Evolutionary conservation across 2,329 filamentous ascomycete genomes (phyloP), one percentile per base, ranked within the genome.

Genomic region (Ophiostoma populinum): DNA sequence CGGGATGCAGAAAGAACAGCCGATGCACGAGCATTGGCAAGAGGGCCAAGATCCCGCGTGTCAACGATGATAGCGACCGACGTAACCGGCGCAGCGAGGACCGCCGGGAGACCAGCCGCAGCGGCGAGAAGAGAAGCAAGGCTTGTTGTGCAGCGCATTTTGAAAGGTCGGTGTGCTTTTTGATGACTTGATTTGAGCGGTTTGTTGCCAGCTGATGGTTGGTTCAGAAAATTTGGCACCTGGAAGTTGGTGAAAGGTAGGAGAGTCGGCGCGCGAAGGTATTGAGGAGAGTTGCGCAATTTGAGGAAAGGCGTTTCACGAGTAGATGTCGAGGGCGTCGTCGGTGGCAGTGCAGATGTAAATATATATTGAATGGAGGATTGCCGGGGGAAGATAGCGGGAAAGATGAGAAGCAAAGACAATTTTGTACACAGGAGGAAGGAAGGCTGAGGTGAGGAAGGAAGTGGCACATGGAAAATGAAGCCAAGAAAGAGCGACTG

Each of bases 1-100:
- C 43, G 38, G 8, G 38, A 38, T 5, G 37, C 32, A 2, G 36
- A 24, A 10, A 45, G 33, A 1, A 43, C 43, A 15, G 11, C 38
- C 5, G 36, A 42, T 1, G 38, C 38, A 7, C 25, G 12, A 6
- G 11, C 38, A 3, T 35, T 41, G 2, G 38, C 38, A 7, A 26
- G 12, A 6, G 26, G 20, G 8, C 22, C 21, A 9, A 11, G 22
- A 5, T 39, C 21, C 6, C 42, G 42, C 9, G 37, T 25, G 27
- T 30, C n/a, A n/a, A n/a, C n/a, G n/a, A n/a, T n/a, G n/a, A n/a
- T n/a, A n/a, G n/a, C n/a, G n/a, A n/a, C n/a, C n/a, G n/a, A n/a
- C n/a, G n/a, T n/a, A n/a, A n/a, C n/a, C n/a, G 39, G 35, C 10
- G 32, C 35, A 20, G 35, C 38, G n/a, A 35, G 18, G 4, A 19